Evolutionary conservation across 306 rosid species (phyloP), one percentile per base, ranked within the genome.

Genomic region (Arachis stenosperma): DNA sequence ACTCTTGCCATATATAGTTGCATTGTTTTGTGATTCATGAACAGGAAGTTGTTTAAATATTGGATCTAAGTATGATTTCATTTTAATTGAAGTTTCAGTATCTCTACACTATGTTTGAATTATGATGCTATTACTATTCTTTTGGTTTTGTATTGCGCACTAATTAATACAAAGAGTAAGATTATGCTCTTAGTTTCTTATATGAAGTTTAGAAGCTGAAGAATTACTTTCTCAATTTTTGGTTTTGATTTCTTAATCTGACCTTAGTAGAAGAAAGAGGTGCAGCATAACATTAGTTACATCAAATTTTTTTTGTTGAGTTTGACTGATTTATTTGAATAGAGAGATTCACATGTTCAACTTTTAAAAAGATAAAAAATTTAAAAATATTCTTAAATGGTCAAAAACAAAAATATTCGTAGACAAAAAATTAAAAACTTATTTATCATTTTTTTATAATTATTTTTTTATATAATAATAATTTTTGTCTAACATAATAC

Each of bases 221-320:
- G 54, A 78, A 69, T 65, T 85, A 87, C 89, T 89, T 84, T 80
- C 3, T 64, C 77, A 78, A 73, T 67, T 69, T 84, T 81, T 13
- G 84, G 73, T 67, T 61, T 83, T 44, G 81, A 73, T 66, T 81
- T 79, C 74, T 74, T 78, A 48, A 56, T 29, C 78, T 70, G 69
- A 50, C 71, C 64, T 65, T 82, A 6, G 78, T 43, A 36, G 65
- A 43, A 37, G 50, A 13, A 41, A 67, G 56, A 61, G 79, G 39
- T n/a, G n/a, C n/a, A n/a, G n/a, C n/a, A n/a, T n/a, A n/a, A n/a
- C n/a, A n/a, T n/a, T n/a, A n/a, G n/a, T n/a, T n/a, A n/a, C n/a
- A n/a, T n/a, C n/a, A n/a, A n/a, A n/a, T n/a, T n/a, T n/a, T n/a
- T n/a, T n/a, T n/a, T n/a, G n/a, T n/a, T n/a, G n/a, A n/a, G n/a